A percentile compares a stretch with the other conserved stretches of the same genome.
phyloP scores from a whole-genome alignment of 129 eudicot species.

The Flaveria linearis region DNA sequence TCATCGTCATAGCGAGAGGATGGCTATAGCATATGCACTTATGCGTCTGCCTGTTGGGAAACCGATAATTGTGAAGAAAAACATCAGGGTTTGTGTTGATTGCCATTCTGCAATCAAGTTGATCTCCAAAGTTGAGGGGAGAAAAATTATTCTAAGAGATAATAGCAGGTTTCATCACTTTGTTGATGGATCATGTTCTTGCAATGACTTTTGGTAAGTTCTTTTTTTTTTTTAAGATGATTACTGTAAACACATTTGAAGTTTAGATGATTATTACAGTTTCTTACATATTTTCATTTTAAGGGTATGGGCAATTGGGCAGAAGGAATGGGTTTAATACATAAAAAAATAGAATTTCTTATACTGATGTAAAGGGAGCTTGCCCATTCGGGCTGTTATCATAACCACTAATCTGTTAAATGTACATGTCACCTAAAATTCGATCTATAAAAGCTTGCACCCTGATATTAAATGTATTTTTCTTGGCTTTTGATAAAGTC shows the following conservation, averaged over 20 bases:
- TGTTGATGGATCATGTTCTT: conserved; percentile 52
- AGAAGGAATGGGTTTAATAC: too few species aligned
- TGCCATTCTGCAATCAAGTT: conserved; percentile 53
- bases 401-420: too few species aligned
- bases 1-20: conserved; percentile 50
- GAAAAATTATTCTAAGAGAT: conserved; percentile 50
- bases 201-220: conserved; percentile 49
- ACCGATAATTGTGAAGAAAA: conserved; percentile 51
- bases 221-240: background rate
- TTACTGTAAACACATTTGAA: background rate
- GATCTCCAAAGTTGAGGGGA: conserved; percentile 44
- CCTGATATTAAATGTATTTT: too few species aligned
- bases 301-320: too few species aligned
- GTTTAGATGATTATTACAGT: background rate
- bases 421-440: too few species aligned
- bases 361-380: too few species aligned
- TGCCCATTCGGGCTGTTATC: too few species aligned
- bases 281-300: too few species aligned
- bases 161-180: conserved; percentile 54
- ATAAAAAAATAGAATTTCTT: too few species aligned
- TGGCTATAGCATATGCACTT: conserved; percentile 55
- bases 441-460: too few species aligned
- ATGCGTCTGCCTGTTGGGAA: conserved; percentile 38
- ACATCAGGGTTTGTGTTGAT: conserved; percentile 50
- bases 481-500: too few species aligned